Conservation (phyloP, 805 yeast genomes). For the Metschnikowia arizonensis region DNA sequence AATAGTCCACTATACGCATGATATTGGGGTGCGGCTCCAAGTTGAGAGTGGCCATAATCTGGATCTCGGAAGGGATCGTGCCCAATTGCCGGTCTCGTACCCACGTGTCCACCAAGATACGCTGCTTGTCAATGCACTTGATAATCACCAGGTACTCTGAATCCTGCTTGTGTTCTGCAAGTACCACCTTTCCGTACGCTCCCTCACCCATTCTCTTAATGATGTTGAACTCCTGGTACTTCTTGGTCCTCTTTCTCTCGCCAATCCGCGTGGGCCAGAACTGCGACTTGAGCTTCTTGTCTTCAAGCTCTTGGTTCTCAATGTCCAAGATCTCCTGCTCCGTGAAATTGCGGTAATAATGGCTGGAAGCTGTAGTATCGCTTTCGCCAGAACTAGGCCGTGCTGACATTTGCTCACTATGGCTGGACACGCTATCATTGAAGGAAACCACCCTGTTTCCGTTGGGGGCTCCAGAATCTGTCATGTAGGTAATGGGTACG, state of each 20-base stretch:
- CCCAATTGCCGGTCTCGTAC: conserved; percentile 88
- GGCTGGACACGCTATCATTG: conserved; percentile 10
- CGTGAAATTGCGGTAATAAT: conserved; percentile 24
- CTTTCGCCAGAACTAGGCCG: conserved; percentile 11
- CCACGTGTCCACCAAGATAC: conserved; percentile 96
- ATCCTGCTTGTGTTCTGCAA: conserved; percentile 66
- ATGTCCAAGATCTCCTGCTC: conserved; percentile 42
- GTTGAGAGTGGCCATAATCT: conserved; percentile 80
- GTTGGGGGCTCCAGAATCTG: conserved; percentile 5
- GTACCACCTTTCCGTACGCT: conserved; percentile 90
- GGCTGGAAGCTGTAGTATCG: conserved; percentile 7
- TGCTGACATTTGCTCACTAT: conserved; percentile 6
- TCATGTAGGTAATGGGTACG: conserved; percentile 23
- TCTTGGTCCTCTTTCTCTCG: conserved; percentile 61
- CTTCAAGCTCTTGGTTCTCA: conserved; percentile 44
- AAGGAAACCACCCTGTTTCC: conserved; percentile 4
- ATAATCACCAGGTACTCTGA: conserved; percentile 65
- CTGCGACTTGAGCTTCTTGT: conserved; percentile 32
- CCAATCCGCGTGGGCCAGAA: conserved; percentile 58
- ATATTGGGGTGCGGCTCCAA: conserved; percentile 82
- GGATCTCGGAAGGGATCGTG: conserved; percentile 94
- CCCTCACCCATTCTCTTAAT: conserved; percentile 89
- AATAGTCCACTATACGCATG: conserved; percentile 80
- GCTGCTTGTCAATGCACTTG: conserved; percentile 85
- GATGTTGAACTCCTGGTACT: conserved; percentile 64